Conservation (phyloP, 1,284 basidiomycete species). For the Fistulinella cinereoalba region DNA sequence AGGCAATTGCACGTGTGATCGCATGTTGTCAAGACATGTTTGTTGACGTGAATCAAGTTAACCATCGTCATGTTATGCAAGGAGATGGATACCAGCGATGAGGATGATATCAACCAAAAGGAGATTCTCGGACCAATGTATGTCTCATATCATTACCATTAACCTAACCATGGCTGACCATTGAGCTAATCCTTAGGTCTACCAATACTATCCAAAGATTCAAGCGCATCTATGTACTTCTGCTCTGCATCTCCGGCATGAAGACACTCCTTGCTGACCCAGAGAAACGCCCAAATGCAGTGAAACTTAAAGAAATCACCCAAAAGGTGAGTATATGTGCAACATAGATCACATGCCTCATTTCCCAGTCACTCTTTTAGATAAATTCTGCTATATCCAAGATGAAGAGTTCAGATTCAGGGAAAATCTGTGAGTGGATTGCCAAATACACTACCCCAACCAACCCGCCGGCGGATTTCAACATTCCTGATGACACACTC, state of each 20-base stretch:
- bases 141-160: neutral
- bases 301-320: neutral
- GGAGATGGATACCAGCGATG: neutral
- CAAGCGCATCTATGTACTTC: neutral
- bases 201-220: neutral
- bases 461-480: neutral
- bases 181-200: neutral
- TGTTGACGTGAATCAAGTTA: neutral
- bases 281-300: neutral
- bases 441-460: neutral
- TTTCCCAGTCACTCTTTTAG: neutral
- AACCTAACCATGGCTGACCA: too few species aligned
- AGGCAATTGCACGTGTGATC: neutral
- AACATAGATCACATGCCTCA: neutral
- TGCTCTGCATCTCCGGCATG: neutral
- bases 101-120: neutral
- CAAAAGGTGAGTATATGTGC: neutral
- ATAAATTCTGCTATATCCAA: neutral
- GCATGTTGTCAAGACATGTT: neutral
- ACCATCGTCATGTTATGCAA: neutral
- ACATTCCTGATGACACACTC: neutral
- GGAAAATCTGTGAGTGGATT: neutral
- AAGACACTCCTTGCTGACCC: neutral
- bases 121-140: neutral
- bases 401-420: neutral